Conservation (phyloP, 1,284 basidiomycete species). For the Filobasidium uniguttulatum region DNA sequence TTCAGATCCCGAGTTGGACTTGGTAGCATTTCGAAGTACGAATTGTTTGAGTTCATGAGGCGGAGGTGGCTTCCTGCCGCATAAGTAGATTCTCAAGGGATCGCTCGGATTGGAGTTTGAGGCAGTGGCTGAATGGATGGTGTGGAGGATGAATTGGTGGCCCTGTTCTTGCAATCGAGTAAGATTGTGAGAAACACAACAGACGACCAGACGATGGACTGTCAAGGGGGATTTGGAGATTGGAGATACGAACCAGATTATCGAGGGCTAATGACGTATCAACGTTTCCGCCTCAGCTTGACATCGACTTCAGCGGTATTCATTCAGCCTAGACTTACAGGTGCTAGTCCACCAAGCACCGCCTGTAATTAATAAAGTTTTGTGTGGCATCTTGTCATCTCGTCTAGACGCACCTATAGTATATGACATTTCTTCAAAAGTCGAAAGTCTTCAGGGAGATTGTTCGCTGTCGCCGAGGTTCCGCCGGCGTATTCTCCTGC, state of each 20-base stretch:
- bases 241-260: not conserved
- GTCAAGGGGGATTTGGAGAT: not conserved
- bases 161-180: not conserved
- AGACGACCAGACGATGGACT: not conserved
- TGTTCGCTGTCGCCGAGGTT: no score
- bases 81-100: not conserved
- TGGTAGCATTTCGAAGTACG: not conserved
- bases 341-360: slow-evolving; percentile 11
- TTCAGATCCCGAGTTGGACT: not conserved
- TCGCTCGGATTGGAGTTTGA: not conserved
- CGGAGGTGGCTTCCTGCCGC: slow-evolving; percentile 1
- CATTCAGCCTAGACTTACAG: not conserved
- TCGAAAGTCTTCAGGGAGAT: no score
- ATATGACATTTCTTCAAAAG: no score
- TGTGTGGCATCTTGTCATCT: no score
- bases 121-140: not conserved
- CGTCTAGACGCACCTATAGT: no score
- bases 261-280: not conserved
- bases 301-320: not conserved
- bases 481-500: no score
- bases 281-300: not conserved
- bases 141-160: not conserved
- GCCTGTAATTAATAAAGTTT: slow-evolving; percentile 9
- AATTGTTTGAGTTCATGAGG: slow-evolving; percentile 2
- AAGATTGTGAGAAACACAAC: not conserved